Base-by-base conservation (phyloP, 306 rosid genomes). In the Prunus campanulata region DNA sequence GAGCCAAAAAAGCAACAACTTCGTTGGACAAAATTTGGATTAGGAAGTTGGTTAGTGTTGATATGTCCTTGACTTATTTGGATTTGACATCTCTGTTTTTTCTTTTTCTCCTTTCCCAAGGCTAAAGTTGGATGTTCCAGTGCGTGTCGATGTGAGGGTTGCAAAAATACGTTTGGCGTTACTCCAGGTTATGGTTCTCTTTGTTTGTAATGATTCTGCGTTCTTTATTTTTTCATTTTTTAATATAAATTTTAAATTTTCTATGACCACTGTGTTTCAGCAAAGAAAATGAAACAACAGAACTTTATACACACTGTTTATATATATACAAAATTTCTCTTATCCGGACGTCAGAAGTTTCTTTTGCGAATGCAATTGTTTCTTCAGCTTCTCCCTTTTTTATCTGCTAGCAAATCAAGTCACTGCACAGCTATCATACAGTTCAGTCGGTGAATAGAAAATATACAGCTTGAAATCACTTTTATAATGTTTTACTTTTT, bases 141-240 rank as follows among this genome's bases (percentile, higher is more conserved):
- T 6, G 69, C 42, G 39, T 86, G 89, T 50, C 57, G 48, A 35
- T 86, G 89, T 27, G 77, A 70, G 12, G n/a, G 70, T 61, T 86
- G 89, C 76, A 42, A 74, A 60, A 86, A 86, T 61, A 48, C 77
- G 7, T 83, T 69, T 62, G 85, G 89, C 79, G 62, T 5, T 6
- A 68, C 22, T 29, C 0, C 79, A 78, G 83, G 87, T 83, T 32
- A 6, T 32, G 25, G 35, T 71, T 30, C 30, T 70, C 57, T 74
- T 30, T 59, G 7, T 32, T 44, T 46, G 50, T 2, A n/a, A 72
- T 46, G 47, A 18, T 39, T 27, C 48, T 25, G 20, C 30, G 35
- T 60, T 48, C 6, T 18, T 14, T 24, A 27, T 39, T 1, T 6
- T n/a, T 50, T 24, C 13, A 11, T 12, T 24, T 24, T 60, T 60